Percentiles rank a stretch among this genome's conserved stretches.
Evolutionary conservation across 257 asterid genomes (phyloP).

Genomic region (Solanum paucissectum): DNA sequence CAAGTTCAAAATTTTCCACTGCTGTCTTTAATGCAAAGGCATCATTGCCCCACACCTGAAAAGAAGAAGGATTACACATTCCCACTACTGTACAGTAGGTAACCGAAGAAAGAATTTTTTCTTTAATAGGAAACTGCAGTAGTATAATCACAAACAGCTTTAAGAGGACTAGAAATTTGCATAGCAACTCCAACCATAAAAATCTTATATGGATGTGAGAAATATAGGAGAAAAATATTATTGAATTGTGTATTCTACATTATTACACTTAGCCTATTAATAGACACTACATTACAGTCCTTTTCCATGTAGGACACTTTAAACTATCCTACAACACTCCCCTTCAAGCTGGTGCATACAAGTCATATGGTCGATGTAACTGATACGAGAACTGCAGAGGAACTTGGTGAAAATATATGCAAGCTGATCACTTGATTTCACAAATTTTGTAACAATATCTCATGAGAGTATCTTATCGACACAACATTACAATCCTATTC

Average conservation of each 20-base stretch:
- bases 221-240: neutral
- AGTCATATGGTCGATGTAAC: neutral
- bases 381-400: neutral
- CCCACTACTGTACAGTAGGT: neutral
- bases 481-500: neutral
- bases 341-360: neutral
- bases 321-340: neutral
- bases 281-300: neutral
- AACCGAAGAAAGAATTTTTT: neutral
- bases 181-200: neutral
- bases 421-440: neutral
- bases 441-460: neutral
- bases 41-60: conserved; percentile 61
- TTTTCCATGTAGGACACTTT: neutral
- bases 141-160: neutral
- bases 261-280: neutral
- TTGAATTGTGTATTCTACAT: neutral
- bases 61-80: conserved; percentile 5
- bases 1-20: conserved; percentile 16
- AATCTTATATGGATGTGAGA: neutral
- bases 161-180: neutral
- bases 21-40: conserved; percentile 34
- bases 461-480: neutral
- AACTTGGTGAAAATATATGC: neutral
- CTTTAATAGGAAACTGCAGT: neutral